phyloP scores from a whole-genome alignment of 495 filamentous ascomycete genomes.

The Podospora pseudoanserina region DNA sequence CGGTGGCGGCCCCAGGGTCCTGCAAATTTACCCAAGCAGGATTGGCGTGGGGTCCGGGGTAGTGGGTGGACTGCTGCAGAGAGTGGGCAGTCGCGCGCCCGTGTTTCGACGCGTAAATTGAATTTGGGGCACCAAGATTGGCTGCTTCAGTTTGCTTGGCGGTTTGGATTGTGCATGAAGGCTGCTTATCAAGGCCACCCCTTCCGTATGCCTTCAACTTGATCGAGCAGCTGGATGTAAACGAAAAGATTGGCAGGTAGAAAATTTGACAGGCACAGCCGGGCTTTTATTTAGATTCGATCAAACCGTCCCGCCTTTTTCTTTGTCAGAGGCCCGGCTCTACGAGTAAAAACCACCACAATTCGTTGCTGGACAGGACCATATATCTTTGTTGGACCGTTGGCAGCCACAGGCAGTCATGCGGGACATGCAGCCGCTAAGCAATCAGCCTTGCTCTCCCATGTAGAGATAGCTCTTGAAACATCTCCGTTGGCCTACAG shows the following conservation, averaged over 20 bases:
- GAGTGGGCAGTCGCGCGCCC: slow-evolving; percentile 18
- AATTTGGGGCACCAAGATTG: slow-evolving; percentile 15
- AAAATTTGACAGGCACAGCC: background rate
- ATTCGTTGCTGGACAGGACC: background rate
- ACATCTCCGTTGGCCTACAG: background rate
- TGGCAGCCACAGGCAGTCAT: background rate
- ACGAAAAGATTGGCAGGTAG: background rate
- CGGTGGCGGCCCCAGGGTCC: background rate
- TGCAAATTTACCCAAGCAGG: background rate
- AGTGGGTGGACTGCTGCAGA: background rate
- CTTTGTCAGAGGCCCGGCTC: background rate
- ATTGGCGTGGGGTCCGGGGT: background rate
- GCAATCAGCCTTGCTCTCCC: background rate
- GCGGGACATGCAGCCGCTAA: background rate
- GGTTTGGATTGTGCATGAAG: background rate
- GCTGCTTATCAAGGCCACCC: background rate
- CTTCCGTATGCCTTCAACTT: background rate
- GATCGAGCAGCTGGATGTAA: background rate
- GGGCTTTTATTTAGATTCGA: background rate
- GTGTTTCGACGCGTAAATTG: slow-evolving; percentile 30
- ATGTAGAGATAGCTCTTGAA: background rate
- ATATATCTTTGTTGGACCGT: background rate
- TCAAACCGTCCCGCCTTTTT: background rate
- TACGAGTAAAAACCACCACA: background rate
- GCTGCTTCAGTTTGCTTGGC: background rate